Evolutionary conservation across 805 yeast species (phyloP).

Genomic region (Wickerhamomyces sydowiorum): DNA sequence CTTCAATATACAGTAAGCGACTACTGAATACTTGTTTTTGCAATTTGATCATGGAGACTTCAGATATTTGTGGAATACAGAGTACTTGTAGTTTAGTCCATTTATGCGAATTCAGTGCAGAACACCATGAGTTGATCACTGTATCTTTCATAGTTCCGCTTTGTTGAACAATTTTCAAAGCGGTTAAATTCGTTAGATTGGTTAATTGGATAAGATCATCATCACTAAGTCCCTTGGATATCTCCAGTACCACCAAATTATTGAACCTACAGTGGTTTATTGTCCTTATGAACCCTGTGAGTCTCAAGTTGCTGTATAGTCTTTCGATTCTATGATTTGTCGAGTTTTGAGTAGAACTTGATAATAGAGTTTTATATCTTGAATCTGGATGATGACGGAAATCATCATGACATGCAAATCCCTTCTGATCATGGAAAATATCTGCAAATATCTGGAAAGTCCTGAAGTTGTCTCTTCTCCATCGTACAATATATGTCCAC

Average conservation of each 20-base stretch:
- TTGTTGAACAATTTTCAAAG: conserved; percentile 11
- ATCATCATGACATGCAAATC: conserved; percentile 11
- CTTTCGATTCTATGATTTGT: conserved; percentile 30
- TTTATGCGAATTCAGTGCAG: conserved; percentile 15
- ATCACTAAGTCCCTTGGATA: conserved; percentile 9
- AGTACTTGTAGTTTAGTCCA: conserved; percentile 19
- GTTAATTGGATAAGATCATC: conserved; percentile 15
- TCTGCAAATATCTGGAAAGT: conserved; percentile 25
- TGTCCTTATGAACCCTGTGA: conserved; percentile 8
- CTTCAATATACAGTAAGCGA: conserved; percentile 15
- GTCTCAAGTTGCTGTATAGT: conserved; percentile 21
- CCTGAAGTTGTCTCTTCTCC: conserved; percentile 25
- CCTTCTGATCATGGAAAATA: conserved; percentile 9
- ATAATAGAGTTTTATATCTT: conserved; percentile 7
- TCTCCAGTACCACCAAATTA: conserved; percentile 14
- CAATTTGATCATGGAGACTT: conserved; percentile 12
- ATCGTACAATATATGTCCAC: conserved; percentile 25
- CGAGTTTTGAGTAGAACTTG: conserved; percentile 16
- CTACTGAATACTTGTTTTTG: conserved; percentile 9
- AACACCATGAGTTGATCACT: conserved; percentile 16
- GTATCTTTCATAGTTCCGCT: conserved; percentile 11
- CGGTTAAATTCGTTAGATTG: conserved; percentile 11
- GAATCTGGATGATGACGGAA: conserved; percentile 7
- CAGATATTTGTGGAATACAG: conserved; percentile 12
- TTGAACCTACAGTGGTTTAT: conserved; percentile 10